Percentiles rank a stretch among this genome's conserved stretches.
phyloP scores from a whole-genome alignment of 2,329 filamentous ascomycete species.

The Hymenoscyphus occultus region DNA sequence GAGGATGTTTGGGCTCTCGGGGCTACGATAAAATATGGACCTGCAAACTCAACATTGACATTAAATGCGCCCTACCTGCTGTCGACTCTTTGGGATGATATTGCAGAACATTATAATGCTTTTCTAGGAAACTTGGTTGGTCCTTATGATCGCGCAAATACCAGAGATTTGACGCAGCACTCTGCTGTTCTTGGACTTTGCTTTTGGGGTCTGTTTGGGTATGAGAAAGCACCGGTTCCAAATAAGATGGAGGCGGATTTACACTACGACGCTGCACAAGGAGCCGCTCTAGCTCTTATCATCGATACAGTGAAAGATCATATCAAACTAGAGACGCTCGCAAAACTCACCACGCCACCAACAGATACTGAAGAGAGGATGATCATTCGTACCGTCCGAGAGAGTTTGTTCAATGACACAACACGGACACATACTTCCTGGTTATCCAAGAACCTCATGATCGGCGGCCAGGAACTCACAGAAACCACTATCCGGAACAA shows the following conservation, averaged over 20 bases:
- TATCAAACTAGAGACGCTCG: conserved; percentile 35
- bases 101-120: conserved; percentile 54
- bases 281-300: conserved; percentile 41
- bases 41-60: conserved; percentile 51
- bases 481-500: conserved; percentile 40
- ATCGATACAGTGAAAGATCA: conserved; percentile 34
- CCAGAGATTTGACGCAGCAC: conserved; percentile 56
- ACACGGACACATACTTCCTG: conserved; percentile 40
- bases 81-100: conserved; percentile 48
- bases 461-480: conserved; percentile 40
- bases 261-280: conserved; percentile 43
- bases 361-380: conserved; percentile 33
- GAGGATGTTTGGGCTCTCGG: conserved; percentile 53
- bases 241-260: conserved; percentile 41
- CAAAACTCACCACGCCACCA: conserved; percentile 36
- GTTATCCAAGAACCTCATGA: conserved; percentile 44
- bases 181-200: conserved; percentile 42
- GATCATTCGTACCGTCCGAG: conserved; percentile 39
- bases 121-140: conserved; percentile 59
- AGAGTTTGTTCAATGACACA: conserved; percentile 36
- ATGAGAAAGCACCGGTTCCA: conserved; percentile 39
- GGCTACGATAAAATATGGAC: conserved; percentile 51
- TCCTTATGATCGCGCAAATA: conserved; percentile 61
- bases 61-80: conserved; percentile 50
- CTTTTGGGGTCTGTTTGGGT: conserved; percentile 44